A percentile compares a stretch with the other conserved stretches of the same genome.
These are phyloP conservation scores for Aspergillus heteromorphus DNA, from an alignment of 495 filamentous ascomycete genomes.

Conservation along the genomic window DNA sequence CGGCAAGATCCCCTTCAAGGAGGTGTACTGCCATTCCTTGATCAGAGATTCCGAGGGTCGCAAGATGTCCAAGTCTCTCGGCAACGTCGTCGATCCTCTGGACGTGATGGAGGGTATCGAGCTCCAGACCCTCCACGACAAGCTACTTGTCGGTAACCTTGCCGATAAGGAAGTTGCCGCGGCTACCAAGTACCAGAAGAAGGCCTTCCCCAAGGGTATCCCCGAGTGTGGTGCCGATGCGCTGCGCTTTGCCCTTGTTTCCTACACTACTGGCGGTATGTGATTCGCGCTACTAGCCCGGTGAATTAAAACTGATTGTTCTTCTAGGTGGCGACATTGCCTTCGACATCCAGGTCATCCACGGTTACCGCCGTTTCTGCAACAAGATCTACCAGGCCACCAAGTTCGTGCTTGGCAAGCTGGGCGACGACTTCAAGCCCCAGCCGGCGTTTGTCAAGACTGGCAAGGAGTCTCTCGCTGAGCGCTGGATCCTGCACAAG, in stretches of 20 bases:
- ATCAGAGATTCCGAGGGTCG: constrained; percentile 73
- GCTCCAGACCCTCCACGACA: constrained; percentile 62
- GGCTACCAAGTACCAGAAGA: constrained; percentile 73
- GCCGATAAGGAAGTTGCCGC: constrained; percentile 66
- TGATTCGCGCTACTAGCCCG: constrained; percentile 6
- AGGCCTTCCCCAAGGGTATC: constrained; percentile 72
- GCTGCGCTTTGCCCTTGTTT: constrained; percentile 72
- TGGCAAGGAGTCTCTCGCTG: constrained; percentile 64
- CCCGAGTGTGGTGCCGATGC: constrained; percentile 86
- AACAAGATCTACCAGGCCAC: constrained; percentile 93
- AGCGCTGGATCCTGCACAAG: constrained; percentile 83
- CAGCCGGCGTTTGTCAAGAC: constrained; percentile 49
- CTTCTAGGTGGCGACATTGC: constrained; percentile 63
- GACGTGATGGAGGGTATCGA: constrained; percentile 73
- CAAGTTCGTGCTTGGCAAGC: constrained; percentile 76
- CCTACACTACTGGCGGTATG: constrained; percentile 78
- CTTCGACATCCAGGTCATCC: constrained; percentile 79
- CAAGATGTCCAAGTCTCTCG: constrained; percentile 82
- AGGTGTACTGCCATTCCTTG: constrained; percentile 73
- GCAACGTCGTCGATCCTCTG: constrained; percentile 77
- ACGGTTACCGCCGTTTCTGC: constrained; percentile 77
- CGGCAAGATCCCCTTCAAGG: constrained; percentile 68
- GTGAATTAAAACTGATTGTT: background rate
- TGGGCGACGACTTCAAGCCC: constrained; percentile 68
- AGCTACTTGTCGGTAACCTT: constrained; percentile 65